A percentile compares a stretch with the other conserved stretches of the same genome.
These are phyloP conservation scores for Globisporangium cystogenes DNA, from an alignment of 352 stramenopile species.

Conservation along the genomic window DNA sequence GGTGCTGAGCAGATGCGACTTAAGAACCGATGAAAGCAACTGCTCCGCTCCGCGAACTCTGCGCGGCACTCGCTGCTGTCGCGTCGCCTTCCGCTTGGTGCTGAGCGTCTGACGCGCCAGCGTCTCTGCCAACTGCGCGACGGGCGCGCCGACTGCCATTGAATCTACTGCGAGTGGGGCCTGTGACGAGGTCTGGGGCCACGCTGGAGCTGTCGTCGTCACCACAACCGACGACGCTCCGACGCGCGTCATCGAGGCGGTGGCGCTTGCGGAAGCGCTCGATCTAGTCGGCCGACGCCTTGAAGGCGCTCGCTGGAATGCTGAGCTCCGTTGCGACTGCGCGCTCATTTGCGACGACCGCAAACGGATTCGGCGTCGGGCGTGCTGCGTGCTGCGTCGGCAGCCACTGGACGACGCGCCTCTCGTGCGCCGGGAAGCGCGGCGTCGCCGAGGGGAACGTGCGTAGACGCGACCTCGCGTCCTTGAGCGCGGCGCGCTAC, in stretches of 20 bases:
- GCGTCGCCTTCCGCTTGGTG: background rate
- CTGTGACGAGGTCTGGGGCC: background rate
- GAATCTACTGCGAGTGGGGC: background rate
- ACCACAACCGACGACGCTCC: slow-evolving; percentile 5
- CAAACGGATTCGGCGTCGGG: slow-evolving; percentile 7
- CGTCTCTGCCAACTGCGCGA: no score
- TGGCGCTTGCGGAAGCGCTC: slow-evolving; percentile 12
- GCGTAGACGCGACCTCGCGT: slow-evolving; percentile 7
- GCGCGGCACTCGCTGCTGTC: background rate
- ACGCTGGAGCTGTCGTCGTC: slow-evolving; percentile 1
- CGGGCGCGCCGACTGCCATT: no score
- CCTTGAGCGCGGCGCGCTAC: slow-evolving; percentile 12
- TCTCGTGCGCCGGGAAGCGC: slow-evolving; percentile 10
- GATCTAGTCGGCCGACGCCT: slow-evolving; percentile 11
- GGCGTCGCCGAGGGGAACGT: slow-evolving; percentile 12
- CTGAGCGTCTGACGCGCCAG: background rate
- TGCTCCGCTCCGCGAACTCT: no score
- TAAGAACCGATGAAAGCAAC: no score
- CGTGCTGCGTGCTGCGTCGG: slow-evolving; percentile 1
- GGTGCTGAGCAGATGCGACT: background rate
- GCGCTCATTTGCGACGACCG: slow-evolving; percentile 10
- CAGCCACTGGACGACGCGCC: slow-evolving; percentile 11
- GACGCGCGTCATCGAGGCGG: slow-evolving; percentile 7
- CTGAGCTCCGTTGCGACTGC: slow-evolving; percentile 7
- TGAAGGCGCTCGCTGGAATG: slow-evolving; percentile 10